Percentiles rank a stretch among this genome's conserved stretches.
These are phyloP conservation scores for Mycena citricolor DNA, from an alignment of 1,284 basidiomycete genomes.

Conservation along the genomic window DNA sequence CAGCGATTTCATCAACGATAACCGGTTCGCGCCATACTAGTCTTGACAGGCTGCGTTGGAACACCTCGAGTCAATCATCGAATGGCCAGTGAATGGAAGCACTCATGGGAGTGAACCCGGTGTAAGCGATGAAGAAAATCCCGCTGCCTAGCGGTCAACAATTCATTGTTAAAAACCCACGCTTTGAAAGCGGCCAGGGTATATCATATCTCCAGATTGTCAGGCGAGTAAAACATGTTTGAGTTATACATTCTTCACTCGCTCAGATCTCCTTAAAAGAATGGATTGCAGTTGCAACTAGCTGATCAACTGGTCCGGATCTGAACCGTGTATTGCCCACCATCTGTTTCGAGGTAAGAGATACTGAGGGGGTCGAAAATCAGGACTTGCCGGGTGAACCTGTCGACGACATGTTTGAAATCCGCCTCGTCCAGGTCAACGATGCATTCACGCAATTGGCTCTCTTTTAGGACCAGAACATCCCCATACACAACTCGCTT, in stretches of 20 bases:
- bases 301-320: constrained; percentile 13
- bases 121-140: too few species aligned
- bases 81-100: constrained; percentile 12
- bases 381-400: constrained; percentile 7
- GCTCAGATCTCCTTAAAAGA: too few species aligned
- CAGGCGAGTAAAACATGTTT: too few species aligned
- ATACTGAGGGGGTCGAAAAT: background rate
- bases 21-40: constrained; percentile 87
- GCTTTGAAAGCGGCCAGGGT: too few species aligned
- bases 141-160: too few species aligned
- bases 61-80: constrained; percentile 73
- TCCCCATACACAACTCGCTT: constrained; percentile 15
- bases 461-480: constrained; percentile 14
- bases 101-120: too few species aligned
- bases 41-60: constrained; percentile 67
- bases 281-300: too few species aligned
- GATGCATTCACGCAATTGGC: constrained; percentile 9
- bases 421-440: constrained; percentile 16
- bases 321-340: constrained; percentile 15
- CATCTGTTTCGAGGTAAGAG: constrained; percentile 5
- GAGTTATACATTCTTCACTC: too few species aligned
- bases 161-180: too few species aligned
- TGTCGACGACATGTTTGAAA: constrained; percentile 13
- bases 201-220: too few species aligned
- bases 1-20: constrained; percentile 81